Evolutionary conservation across 176 grass and related monocot species (phyloP), one percentile per base, ranked within the genome.

Genomic region (Ensete glaucum): DNA sequence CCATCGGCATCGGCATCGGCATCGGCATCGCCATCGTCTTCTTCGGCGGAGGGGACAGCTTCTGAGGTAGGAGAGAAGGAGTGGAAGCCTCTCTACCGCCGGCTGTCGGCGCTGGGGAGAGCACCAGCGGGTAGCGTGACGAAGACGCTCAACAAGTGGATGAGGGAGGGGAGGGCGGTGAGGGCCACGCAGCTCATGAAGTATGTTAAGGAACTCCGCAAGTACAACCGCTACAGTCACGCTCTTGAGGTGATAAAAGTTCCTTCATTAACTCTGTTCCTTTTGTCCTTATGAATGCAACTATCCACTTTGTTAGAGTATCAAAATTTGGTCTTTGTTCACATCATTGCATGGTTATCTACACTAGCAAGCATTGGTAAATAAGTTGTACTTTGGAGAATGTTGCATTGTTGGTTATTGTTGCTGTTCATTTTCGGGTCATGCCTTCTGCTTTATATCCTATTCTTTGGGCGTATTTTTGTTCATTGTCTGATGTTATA

Each of bases 161-260:
- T 81, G 65, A 83, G 77, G 9, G 80, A 92, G 53, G 90, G 90
- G 4, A 53, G 80, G 9, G 49, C 50, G 62, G 25, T 59, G 27
- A 77, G 70, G 17, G 63, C 53, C 48, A 70, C 22, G 1, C 58
- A 89, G 10, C 90, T 93, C 23, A 58, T 80, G 64, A 85, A 72
- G 54, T 78, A 81, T 75, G 87, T 85, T 66, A 89, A 79, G 82
- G 82, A 83, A 66, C 90, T 93, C 68, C 90, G 90, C 74, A 87
- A 50, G 82, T 93, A 93, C 81, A 77, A 73, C 34, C 87, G 87
- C 29, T 72, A 89, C 17, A 67, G 64, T 21, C 90, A 92, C 8
- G 90, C 90, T 73, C 87, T 92, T 50, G 90, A 89, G 90, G 90
- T 89, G 70, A 65, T 27, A 13, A 51, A 64, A 9, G 53, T 9